Base-by-base conservation (phyloP, 202 grass and related monocot species). In the Carex arenaria region DNA sequence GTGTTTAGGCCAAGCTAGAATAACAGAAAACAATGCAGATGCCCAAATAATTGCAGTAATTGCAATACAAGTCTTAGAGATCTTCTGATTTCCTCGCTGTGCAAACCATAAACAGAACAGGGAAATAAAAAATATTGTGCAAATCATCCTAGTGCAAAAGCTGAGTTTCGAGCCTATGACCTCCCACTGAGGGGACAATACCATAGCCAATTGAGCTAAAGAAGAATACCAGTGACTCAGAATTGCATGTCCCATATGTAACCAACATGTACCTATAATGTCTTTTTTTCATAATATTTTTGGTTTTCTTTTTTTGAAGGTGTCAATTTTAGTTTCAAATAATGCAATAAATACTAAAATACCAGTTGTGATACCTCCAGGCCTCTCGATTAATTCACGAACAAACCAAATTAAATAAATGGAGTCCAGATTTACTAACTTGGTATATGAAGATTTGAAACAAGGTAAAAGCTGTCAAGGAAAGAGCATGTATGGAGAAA, bases 391-490 rank as follows among this genome's bases (percentile, higher is more conserved):
- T 20, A 45, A 42, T 42, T 11, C 7, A 36, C 0, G 23, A 19
- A 11, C 47, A 82, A 8, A 73, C 15, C 45, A 22, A 45, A 43
- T 2, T 70, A 42, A 45, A 38, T 7, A 69, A 59, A 59, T 59
- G 1, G 6, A 80, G 45, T 18, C 79, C 52, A 83, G 23, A 23
- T 68, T 78, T 76, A 90, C 95, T 85, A 83, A 98, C 95, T 87
- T 98, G 92, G 14, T 98, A 98, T 22, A 98, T 98, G 65, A 89
- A 82, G 34, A 98, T 92, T 92, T 98, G 95, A 82, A 87, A 95
- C 72, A 95, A 60, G 4, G 95, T 98, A 86, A 98, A 92, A 73
- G 83, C 86, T 84, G 95, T 98, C 80, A 98, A 86, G 40, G 90
- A 72, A 85, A 98, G 92, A 61, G 95, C 95, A 45, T 98, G 95